A percentile compares a stretch with the other conserved stretches of the same genome.
phyloP scores from a whole-genome alignment of 208 protist genomes.

The Leishmania major region DNA sequence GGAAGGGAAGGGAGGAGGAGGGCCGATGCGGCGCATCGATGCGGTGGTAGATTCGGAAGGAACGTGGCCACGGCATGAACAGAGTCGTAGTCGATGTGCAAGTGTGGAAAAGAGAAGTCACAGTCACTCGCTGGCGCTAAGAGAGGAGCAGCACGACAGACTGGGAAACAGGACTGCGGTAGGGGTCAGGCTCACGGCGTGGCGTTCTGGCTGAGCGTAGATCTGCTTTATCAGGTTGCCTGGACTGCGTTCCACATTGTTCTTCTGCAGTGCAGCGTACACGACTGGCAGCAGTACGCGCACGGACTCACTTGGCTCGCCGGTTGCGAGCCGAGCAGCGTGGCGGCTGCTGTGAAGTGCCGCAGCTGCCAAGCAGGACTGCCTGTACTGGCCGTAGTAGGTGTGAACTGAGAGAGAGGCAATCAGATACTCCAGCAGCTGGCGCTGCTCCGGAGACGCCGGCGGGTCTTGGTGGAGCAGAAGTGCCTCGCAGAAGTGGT shows the following conservation, averaged over 20 bases:
- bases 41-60: background rate
- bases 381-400: conserved; percentile 53
- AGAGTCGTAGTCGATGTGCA: background rate
- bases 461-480: conserved; percentile 68
- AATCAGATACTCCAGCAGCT: conserved; percentile 61
- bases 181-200: conserved; percentile 45
- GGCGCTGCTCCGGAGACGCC: conserved; percentile 46
- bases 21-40: background rate
- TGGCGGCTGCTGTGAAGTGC: conserved; percentile 68
- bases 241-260: conserved; percentile 19
- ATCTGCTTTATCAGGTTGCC: conserved; percentile 46
- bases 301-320: conserved; percentile 44
- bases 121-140: conserved; percentile 18
- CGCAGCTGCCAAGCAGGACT: conserved; percentile 61
- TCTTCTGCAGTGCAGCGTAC: conserved; percentile 32
- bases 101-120: background rate
- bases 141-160: conserved; percentile 28
- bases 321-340: conserved; percentile 38
- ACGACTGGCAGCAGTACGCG: conserved; percentile 43
- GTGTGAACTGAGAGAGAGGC: conserved; percentile 59
- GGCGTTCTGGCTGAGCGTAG: conserved; percentile 40
- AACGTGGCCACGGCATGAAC: background rate
- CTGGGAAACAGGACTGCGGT: conserved; percentile 30
- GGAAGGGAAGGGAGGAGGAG: background rate
- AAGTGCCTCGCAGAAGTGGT: conserved; percentile 52